These are phyloP conservation scores for Hypoxylon sp. DNA, from an alignment of 2,329 filamentous ascomycete species.

Conservation along the genomic window DNA sequence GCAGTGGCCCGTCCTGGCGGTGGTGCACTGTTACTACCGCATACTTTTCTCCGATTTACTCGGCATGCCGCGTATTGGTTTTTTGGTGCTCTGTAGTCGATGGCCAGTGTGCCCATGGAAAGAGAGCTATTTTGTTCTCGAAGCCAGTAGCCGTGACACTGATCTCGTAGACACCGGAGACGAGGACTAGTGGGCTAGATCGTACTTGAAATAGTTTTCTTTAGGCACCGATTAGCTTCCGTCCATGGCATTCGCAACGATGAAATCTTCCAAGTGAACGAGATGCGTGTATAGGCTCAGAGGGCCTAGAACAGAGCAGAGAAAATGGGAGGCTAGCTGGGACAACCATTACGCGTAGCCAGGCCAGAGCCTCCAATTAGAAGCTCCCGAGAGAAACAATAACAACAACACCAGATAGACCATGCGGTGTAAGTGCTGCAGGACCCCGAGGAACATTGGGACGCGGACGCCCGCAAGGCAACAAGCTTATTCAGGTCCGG, in stretches of 20 bases:
- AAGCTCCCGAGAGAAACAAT: no score
- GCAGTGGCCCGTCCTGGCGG: background rate
- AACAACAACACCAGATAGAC: conserved; percentile 17
- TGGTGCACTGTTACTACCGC: conserved; percentile 9
- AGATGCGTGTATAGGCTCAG: background rate
- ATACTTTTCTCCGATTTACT: conserved; percentile 24
- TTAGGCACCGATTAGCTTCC: no score
- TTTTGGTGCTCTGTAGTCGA: conserved; percentile 8
- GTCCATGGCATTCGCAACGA: no score
- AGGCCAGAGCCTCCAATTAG: background rate
- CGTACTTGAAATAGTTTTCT: no score
- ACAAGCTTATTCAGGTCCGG: conserved; percentile 23
- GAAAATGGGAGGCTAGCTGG: background rate
- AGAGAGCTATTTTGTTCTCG: conserved; percentile 9
- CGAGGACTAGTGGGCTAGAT: no score
- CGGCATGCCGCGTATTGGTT: background rate
- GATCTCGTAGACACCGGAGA: conserved; percentile 3
- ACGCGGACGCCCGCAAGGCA: conserved; percentile 20
- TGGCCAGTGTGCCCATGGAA: conserved; percentile 11
- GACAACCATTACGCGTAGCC: conserved; percentile 5
- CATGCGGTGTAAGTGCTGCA: conserved; percentile 15
- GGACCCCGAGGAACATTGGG: conserved; percentile 12
- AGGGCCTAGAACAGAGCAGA: background rate
- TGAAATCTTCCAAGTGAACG: background rate
- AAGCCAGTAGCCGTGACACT: conserved; percentile 11